phyloP scores from a whole-genome alignment of 1,139 yeast genomes.

The Petasospora fabianii region DNA sequence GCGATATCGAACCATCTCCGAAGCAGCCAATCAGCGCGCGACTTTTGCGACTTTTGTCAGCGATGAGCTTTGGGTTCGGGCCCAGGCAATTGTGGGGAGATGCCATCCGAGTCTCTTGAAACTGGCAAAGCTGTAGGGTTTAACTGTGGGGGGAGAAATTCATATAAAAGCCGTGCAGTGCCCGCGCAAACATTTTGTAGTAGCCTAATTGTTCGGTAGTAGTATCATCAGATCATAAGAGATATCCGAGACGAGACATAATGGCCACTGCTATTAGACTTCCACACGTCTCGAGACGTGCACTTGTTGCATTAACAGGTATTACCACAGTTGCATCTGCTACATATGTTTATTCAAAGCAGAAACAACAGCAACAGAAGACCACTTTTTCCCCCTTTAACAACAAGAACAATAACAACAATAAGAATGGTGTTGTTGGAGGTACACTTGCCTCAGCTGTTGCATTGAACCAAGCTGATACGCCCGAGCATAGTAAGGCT shows the following conservation, averaged over 20 bases:
- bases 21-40: slow-evolving; percentile 4
- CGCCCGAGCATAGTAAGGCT: slow-evolving; percentile 15
- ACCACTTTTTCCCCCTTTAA: background rate
- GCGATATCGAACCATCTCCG: background rate
- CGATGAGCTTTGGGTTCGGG: background rate
- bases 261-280: slow-evolving; percentile 5
- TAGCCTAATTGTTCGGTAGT: too few relatives aligned
- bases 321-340: slow-evolving; percentile 10
- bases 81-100: background rate
- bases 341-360: slow-evolving; percentile 6
- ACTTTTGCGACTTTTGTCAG: slow-evolving; percentile 2
- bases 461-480: slow-evolving; percentile 7
- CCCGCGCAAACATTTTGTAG: background rate
- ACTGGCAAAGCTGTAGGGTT: background rate
- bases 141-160: background rate
- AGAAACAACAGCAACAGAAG: slow-evolving; percentile 1
- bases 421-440: background rate
- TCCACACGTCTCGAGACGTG: slow-evolving; percentile 13
- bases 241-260: background rate
- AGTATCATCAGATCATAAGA: background rate
- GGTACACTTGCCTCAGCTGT: slow-evolving; percentile 4
- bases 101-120: background rate
- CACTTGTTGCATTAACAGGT: slow-evolving; percentile 14
- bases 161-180: background rate
- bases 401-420: too few relatives aligned